These are phyloP conservation scores for Podospora pseudocomata DNA, from an alignment of 495 filamentous ascomycete species.

Conservation along the genomic window DNA sequence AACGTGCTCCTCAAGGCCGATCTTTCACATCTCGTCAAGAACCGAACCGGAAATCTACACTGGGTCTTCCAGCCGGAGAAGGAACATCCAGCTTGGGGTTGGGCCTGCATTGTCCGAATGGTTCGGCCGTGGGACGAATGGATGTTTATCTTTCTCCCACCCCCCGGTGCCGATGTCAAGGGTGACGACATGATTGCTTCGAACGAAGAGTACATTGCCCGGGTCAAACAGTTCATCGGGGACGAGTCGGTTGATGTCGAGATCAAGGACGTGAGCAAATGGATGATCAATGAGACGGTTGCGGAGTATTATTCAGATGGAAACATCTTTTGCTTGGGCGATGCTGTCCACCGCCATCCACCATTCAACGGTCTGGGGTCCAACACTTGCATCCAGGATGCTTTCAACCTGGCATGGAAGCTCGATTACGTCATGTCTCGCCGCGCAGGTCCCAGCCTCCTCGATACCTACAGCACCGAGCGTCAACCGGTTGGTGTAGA, in stretches of 20 bases:
- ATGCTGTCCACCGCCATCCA: slow-evolving; percentile 47
- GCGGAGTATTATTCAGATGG: slow-evolving; percentile 43
- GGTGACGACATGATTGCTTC: slow-evolving; percentile 33
- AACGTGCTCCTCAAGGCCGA: slow-evolving; percentile 54
- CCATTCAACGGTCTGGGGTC: slow-evolving; percentile 47
- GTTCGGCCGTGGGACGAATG: slow-evolving; percentile 46
- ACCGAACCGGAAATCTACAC: slow-evolving; percentile 54
- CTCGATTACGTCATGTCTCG: slow-evolving; percentile 40
- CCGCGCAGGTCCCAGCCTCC: slow-evolving; percentile 25
- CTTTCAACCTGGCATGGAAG: slow-evolving; percentile 52
- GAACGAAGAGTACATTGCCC: slow-evolving; percentile 36
- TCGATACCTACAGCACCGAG: slow-evolving; percentile 38
- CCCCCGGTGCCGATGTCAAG: slow-evolving; percentile 29
- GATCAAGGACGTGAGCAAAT: slow-evolving; percentile 37
- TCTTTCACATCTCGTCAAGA: slow-evolving; percentile 46
- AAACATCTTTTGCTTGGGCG: slow-evolving; percentile 46
- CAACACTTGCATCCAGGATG: slow-evolving; percentile 50
- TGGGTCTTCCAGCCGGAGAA: slow-evolving; percentile 44
- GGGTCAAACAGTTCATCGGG: slow-evolving; percentile 49
- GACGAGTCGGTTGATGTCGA: slow-evolving; percentile 41
- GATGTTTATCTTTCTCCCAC: slow-evolving; percentile 44
- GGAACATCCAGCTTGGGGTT: slow-evolving; percentile 34
- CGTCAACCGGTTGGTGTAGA: slow-evolving; percentile 41
- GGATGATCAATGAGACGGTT: slow-evolving; percentile 43
- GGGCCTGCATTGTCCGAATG: slow-evolving; percentile 38